Evolutionary conservation across 2,329 filamentous ascomycete genomes (phyloP).

Genomic region (Phyllosticta capitalensis): DNA sequence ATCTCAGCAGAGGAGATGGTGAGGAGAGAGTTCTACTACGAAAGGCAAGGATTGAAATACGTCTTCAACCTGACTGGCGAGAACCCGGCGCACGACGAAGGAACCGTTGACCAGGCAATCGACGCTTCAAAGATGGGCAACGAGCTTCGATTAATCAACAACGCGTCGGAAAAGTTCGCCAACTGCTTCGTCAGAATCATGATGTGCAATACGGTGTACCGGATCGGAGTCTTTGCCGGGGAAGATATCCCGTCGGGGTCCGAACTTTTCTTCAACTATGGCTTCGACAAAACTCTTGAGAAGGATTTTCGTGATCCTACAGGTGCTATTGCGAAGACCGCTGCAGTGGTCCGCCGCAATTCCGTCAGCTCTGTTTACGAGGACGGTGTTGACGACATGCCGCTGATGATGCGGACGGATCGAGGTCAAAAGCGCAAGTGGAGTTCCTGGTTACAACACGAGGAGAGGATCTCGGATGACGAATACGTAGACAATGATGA

Average conservation of each 20-base stretch:
- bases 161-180: constrained; percentile 45
- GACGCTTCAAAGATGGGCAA: constrained; percentile 72
- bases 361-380: neutral
- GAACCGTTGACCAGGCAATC: constrained; percentile 39
- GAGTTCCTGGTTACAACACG: neutral
- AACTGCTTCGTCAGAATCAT: constrained; percentile 60
- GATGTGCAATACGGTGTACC: constrained; percentile 62
- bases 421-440: neutral
- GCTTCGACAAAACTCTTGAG: constrained; percentile 23
- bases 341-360: neutral
- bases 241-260: constrained; percentile 60
- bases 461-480: neutral
- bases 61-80: constrained; percentile 41
- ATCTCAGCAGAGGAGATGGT: constrained; percentile 62
- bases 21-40: constrained; percentile 43
- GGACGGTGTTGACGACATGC: neutral
- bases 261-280: constrained; percentile 77
- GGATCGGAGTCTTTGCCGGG: constrained; percentile 64
- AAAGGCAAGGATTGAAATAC: constrained; percentile 47
- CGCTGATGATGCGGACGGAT: neutral
- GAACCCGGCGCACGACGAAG: neutral
- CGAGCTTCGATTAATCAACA: constrained; percentile 76
- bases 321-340: neutral
- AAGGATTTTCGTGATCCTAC: neutral
- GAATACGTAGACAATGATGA: neutral